Percentiles rank a stretch among this genome's conserved stretches.
These are phyloP conservation scores for Linanthus parryae DNA, from an alignment of 148 eudicot genomes.

Conservation along the genomic window DNA sequence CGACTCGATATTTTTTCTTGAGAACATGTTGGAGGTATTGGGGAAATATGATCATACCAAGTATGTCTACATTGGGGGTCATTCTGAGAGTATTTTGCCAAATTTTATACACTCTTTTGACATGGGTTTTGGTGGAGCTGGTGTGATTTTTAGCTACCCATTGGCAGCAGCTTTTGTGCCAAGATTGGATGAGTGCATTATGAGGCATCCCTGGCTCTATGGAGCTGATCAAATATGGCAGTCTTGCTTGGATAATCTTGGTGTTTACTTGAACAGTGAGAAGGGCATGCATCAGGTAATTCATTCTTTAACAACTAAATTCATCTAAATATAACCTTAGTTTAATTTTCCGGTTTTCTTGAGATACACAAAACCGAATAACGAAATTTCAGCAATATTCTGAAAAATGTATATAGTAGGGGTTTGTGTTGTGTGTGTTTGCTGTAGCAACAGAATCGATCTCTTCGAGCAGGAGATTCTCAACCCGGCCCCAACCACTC, in stretches of 20 bases:
- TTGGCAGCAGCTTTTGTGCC: slow-evolving; percentile 9
- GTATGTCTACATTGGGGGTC: slow-evolving; percentile 12
- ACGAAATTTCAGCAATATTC: too few species aligned
- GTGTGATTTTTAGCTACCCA: slow-evolving; percentile 6
- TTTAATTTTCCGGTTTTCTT: too few species aligned
- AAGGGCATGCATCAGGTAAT: slow-evolving; percentile 15
- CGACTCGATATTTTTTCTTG: slow-evolving; percentile 9
- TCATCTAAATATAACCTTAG: too few species aligned
- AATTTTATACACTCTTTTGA: slow-evolving; percentile 7
- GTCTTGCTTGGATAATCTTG: slow-evolving; percentile 11
- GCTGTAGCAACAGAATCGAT: too few species aligned
- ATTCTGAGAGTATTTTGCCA: slow-evolving; percentile 10
- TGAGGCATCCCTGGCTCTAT: slow-evolving; percentile 4
- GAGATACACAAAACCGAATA: too few species aligned
- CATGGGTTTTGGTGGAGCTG: slow-evolving; percentile 15
- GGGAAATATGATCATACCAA: slow-evolving; percentile 5
- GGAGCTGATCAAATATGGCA: slow-evolving; percentile 16
- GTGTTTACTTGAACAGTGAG: slow-evolving; percentile 3
- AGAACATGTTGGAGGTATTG: slow-evolving; percentile 6
- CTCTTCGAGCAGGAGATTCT: too few species aligned
- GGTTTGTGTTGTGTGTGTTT: too few species aligned
- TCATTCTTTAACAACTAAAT: background rate
- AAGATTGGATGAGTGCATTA: slow-evolving; percentile 11
- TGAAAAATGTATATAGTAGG: too few species aligned
- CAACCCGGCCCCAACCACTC: too few species aligned